phyloP scores from a whole-genome alignment of 352 stramenopile species.

The Halophytophthora polymorphica region DNA sequence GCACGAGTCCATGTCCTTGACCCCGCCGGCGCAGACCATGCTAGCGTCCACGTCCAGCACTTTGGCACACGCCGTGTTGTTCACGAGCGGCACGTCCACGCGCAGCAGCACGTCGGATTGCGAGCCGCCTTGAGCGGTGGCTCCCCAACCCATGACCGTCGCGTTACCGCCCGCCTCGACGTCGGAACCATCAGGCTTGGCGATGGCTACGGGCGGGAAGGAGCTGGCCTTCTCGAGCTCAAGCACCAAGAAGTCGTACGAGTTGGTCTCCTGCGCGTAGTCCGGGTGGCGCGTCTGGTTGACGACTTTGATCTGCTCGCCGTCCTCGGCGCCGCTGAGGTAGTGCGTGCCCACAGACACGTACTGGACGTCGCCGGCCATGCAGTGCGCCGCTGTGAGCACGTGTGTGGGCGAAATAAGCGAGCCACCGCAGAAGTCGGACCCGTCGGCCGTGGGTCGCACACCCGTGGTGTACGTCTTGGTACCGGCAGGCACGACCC shows the following conservation, averaged over 20 bases:
- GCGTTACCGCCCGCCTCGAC: slow-evolving; percentile 20
- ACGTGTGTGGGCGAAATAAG: slow-evolving; percentile 63
- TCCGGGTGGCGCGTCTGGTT: slow-evolving; percentile 50
- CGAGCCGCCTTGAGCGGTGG: slow-evolving; percentile 14
- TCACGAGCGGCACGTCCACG: slow-evolving; percentile 44
- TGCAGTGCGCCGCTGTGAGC: slow-evolving; percentile 65
- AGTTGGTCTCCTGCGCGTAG: slow-evolving; percentile 32
- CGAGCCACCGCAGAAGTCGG: slow-evolving; percentile 50
- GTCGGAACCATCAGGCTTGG: slow-evolving; percentile 24
- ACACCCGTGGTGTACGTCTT: slow-evolving; percentile 55
- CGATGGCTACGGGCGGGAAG: slow-evolving; percentile 33
- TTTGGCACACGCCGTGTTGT: slow-evolving; percentile 37
- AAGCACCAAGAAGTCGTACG: slow-evolving; percentile 60
- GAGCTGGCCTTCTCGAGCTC: slow-evolving; percentile 38
- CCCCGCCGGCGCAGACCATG: slow-evolving; percentile 62
- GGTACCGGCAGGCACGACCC: slow-evolving; percentile 32
- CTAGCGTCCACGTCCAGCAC: slow-evolving; percentile 28
- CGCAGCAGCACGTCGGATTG: slow-evolving; percentile 32
- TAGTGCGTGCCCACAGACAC: slow-evolving; percentile 57
- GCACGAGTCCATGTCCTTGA: slow-evolving; percentile 49
- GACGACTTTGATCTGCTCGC: slow-evolving; percentile 47
- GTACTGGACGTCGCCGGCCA: slow-evolving; percentile 36
- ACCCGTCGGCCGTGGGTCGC: slow-evolving; percentile 26
- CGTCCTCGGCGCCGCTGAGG: slow-evolving; percentile 34
- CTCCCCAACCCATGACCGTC: slow-evolving; percentile 45